Base-by-base conservation (phyloP, 352 stramenopile species). In the Pythium phragmiticola region DNA sequence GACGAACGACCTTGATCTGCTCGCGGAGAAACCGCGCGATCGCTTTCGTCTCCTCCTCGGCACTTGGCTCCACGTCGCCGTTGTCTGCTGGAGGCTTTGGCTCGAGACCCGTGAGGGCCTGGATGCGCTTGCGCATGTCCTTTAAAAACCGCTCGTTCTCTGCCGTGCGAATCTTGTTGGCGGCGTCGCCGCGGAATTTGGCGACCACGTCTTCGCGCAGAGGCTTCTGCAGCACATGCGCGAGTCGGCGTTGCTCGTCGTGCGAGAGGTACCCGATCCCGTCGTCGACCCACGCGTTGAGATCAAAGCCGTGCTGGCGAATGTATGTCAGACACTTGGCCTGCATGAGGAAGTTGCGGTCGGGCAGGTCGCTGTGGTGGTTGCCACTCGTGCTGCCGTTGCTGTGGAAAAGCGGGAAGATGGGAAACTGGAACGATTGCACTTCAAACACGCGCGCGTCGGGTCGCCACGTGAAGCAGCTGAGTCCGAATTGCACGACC, bases 301-400 rank as follows among this genome's bases (percentile, higher is more conserved):
- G 64, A 57, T 93, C 84, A 58, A 93, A 93, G 23, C 84, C 84
- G 48, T 93, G 84, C 43, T 76, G 71, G 33, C 82, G 84, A 39
- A 91, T 83, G 61, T 88, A 93, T 63, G 88, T 78, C 8, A 93
- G 58, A 60, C 82, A 93, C 65, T 87, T 89, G 63, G 84, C 68
- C 60, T 93, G 84, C 21, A 87, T 37, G 36, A 88, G 66, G 47
- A 93, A 93, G 14, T 78, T 68, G 4, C 84, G 65, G 56, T 93
- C 80, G 3, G 78, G 75, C 28, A 67, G 56, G 9, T 41, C 64
- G 16, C 16, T 58, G 28, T 17, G 34, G 34, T 39, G 8, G 26
- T 43, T 28, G 26, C 21, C 13, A 28, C 48, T 47, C 26, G 61
- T 58, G 12, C 67, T 42, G 37, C 59, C 75, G 64, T 36, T 76